A percentile compares a stretch with the other conserved stretches of the same genome.
These are phyloP conservation scores for Mycena pura DNA, from an alignment of 768 basidiomycete genomes.

Conservation along the genomic window DNA sequence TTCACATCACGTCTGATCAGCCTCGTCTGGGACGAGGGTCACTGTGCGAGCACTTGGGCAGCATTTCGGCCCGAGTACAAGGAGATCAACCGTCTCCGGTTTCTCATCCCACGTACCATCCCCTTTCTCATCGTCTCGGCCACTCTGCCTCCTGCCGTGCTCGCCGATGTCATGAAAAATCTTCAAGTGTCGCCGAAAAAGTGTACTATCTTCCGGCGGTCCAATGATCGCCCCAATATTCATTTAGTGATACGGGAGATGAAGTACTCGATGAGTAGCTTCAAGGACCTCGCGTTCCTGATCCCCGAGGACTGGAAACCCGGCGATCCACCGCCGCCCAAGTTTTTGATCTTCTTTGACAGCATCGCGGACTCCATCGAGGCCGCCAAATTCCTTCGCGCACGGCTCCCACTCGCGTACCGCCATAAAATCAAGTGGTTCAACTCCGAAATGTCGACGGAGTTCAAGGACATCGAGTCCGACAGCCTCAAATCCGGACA, in stretches of 20 bases:
- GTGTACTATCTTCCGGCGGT: conserved; percentile 2
- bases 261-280: conserved; percentile 19
- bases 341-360: conserved; percentile 34
- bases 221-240: conserved; percentile 29
- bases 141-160: conserved; percentile 35
- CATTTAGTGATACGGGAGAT: conserved; percentile 25
- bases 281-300: conserved; percentile 25
- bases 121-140: conserved; percentile 42
- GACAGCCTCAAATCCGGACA: conserved; percentile 19
- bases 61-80: conserved; percentile 43
- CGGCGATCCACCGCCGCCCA: conserved; percentile 10
- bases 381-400: conserved; percentile 15
- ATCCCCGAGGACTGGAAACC: conserved; percentile 15
- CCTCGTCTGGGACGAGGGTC: conserved; percentile 46
- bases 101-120: conserved; percentile 34
- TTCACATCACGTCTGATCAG: conserved; percentile 33
- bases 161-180: conserved; percentile 29
- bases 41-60: conserved; percentile 47
- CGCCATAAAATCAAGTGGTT: conserved; percentile 30
- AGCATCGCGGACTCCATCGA: conserved; percentile 20
- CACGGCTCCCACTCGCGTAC: too few relatives aligned
- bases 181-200: conserved; percentile 29
- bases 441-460: conserved; percentile 26
- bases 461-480: conserved; percentile 19
- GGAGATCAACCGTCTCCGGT: conserved; percentile 31